A percentile compares a stretch with the other conserved stretches of the same genome.
Conservation (phyloP, 83 land plant species). For the Picea abies region DNA sequence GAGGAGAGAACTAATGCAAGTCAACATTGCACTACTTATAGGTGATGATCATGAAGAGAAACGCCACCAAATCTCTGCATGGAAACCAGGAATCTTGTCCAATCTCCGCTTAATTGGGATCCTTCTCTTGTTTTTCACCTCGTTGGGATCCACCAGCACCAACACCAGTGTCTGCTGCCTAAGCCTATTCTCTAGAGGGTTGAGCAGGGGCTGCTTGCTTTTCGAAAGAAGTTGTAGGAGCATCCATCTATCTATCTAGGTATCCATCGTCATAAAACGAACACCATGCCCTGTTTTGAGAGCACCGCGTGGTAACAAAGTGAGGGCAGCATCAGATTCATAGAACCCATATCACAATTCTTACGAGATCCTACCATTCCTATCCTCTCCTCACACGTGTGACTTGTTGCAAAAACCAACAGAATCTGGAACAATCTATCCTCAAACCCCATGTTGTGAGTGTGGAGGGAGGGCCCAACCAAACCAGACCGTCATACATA, state of each 20-base stretch:
- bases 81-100: slow-evolving; percentile 6
- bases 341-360: slow-evolving; percentile 13
- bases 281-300: neutral
- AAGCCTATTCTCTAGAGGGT: no score
- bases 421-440: slow-evolving; percentile 14
- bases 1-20: neutral
- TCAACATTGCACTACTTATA: neutral
- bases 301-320: slow-evolving; percentile 14
- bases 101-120: neutral
- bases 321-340: slow-evolving; percentile 14
- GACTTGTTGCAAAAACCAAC: slow-evolving; percentile 9
- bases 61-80: neutral
- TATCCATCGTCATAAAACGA: no score
- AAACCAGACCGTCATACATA: neutral
- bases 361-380: slow-evolving; percentile 13
- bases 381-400: slow-evolving; percentile 13
- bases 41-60: neutral
- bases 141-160: no score
- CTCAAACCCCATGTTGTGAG: neutral
- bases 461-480: slow-evolving; percentile 12
- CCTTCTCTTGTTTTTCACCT: no score
- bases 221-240: no score
- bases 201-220: no score
- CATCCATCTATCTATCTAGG: no score
- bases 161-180: no score